Base-by-base conservation (phyloP, 2,329 filamentous ascomycete genomes). In the Xylaria sp. region DNA sequence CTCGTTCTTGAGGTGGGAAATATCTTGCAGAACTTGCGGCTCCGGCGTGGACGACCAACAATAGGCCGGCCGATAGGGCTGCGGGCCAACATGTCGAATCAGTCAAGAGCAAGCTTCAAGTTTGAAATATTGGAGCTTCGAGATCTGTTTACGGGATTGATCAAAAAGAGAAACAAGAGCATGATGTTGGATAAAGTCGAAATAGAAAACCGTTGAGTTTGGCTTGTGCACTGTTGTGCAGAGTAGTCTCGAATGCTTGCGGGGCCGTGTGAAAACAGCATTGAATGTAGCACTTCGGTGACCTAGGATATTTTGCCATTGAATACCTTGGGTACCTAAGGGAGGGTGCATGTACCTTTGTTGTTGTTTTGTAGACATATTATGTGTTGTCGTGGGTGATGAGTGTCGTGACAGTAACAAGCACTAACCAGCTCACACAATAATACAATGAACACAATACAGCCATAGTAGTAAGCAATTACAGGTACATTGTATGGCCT, bases 41-140 rank as follows among this genome's bases (percentile, higher is more conserved):
- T 64, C 8, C 54, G 57, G 33, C 60, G 64, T 53, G 50, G 57
- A 12, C 61, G 64, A 40, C 60, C 57, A 21, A 61, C 7, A n/a
- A 64, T 47, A 2, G 64, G 53, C 9, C 12, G 28, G 19, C 57
- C 61, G 19, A 53, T 31, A 6, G 64, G 57, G 11, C 51, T 58
- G 38, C 54, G 64, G 55, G 53, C 28, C 25, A 57, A 55, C 61
- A 64, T 66, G 15, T 51, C 46, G n/a, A 35, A 33, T n/a, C n/a
- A n/a, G n/a, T n/a, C 28, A 14, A 42, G 19, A 28, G 17, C 23
- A 31, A 23, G 35, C 40, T 47, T 47, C 37, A 25, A 61, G 14
- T 17, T 25, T 15, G 11, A n/a, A 2, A 3, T 35, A 14, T 38
- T 0, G 19, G 33, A 35, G 5, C 14, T 21, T 17, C 19, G 35